A percentile compares a stretch with the other conserved stretches of the same genome.
Evolutionary conservation across 352 stramenopile genomes (phyloP).

Genomic region (Pythium guiyangense): DNA sequence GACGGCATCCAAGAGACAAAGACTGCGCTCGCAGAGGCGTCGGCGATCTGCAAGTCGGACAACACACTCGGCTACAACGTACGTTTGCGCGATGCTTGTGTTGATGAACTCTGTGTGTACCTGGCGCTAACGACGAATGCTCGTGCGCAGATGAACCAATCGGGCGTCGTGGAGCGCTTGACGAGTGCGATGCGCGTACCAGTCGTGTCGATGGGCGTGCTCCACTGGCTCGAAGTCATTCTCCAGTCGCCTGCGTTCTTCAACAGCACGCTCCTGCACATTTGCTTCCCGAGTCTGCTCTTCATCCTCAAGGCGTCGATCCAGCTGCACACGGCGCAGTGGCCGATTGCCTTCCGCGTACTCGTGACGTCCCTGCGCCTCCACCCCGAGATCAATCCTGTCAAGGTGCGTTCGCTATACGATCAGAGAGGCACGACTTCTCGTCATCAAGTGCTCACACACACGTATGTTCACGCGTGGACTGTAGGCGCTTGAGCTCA

Average conservation of each 20-base stretch:
- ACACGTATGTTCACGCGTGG: background rate
- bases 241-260: slow-evolving; percentile 70
- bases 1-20: slow-evolving; percentile 61
- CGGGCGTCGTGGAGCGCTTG: slow-evolving; percentile 76
- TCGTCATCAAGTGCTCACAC: background rate
- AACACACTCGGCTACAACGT: slow-evolving; percentile 87
- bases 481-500: slow-evolving; percentile 62
- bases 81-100: slow-evolving; percentile 11
- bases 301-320: slow-evolving; percentile 76
- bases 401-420: slow-evolving; percentile 40
- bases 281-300: slow-evolving; percentile 81
- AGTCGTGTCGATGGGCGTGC: slow-evolving; percentile 82
- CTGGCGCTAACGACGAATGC: too few species aligned
- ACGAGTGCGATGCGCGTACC: slow-evolving; percentile 70
- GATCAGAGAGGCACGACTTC: background rate
- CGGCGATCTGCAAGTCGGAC: slow-evolving; percentile 76
- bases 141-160: slow-evolving; percentile 75
- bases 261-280: slow-evolving; percentile 80
- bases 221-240: slow-evolving; percentile 81
- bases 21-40: slow-evolving; percentile 64
- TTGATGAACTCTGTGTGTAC: too few species aligned
- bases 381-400: slow-evolving; percentile 76
- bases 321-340: slow-evolving; percentile 70
- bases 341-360: slow-evolving; percentile 79
- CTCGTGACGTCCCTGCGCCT: slow-evolving; percentile 69